phyloP scores from a whole-genome alignment of 371 early-diverging fungal species.

The Sporodiniella umbellata region DNA sequence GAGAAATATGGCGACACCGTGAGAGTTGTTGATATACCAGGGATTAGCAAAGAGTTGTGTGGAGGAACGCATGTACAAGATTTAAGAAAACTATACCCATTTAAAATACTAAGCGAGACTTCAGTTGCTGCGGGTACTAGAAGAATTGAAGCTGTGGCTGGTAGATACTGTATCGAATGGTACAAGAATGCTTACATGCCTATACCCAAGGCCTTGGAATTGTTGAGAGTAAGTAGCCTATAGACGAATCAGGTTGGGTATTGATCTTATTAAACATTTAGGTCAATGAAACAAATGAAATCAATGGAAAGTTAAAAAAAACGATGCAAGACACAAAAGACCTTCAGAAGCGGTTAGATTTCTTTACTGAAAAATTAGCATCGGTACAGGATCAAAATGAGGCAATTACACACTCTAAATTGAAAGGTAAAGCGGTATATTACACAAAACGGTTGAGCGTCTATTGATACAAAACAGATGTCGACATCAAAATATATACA shows the following conservation, averaged over 20 bases:
- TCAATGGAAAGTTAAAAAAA: slow-evolving; percentile 38
- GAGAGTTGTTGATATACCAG: slow-evolving; percentile 58
- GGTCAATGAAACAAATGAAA: slow-evolving; percentile 40
- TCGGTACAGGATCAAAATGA: slow-evolving; percentile 22
- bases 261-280: slow-evolving; percentile 2
- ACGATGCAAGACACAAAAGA: slow-evolving; percentile 33
- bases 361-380: slow-evolving; percentile 40
- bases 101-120: slow-evolving; percentile 65
- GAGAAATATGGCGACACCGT: slow-evolving; percentile 71
- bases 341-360: slow-evolving; percentile 35
- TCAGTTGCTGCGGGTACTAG: slow-evolving; percentile 76
- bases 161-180: slow-evolving; percentile 50
- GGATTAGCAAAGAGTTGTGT: slow-evolving; percentile 69
- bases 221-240: slow-evolving; percentile 30
- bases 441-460: background rate
- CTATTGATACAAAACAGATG: slow-evolving; percentile 14
- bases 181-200: slow-evolving; percentile 48
- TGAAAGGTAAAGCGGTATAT: slow-evolving; percentile 21
- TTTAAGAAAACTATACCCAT: slow-evolving; percentile 62
- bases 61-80: slow-evolving; percentile 75
- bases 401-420: slow-evolving; percentile 10
- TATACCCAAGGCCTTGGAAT: slow-evolving; percentile 38
- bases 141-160: slow-evolving; percentile 78
- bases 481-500: slow-evolving; percentile 45
- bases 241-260: background rate